These are phyloP conservation scores for Ehretia macrophylla DNA, from an alignment of 257 asterid genomes.

Conservation along the genomic window DNA sequence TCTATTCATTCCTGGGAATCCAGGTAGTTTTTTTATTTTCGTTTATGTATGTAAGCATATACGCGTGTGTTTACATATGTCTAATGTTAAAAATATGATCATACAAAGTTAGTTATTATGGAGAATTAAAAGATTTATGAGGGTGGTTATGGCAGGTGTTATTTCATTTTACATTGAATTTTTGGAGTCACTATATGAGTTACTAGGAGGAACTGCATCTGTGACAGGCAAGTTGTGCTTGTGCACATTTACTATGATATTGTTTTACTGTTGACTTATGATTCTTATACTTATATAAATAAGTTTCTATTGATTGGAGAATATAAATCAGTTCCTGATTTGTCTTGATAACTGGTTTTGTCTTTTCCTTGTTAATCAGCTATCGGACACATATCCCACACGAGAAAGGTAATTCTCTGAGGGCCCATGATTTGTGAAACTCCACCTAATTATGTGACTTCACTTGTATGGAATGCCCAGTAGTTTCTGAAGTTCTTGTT, in stretches of 20 bases:
- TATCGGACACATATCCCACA: constrained; percentile 66
- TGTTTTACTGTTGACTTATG: background rate
- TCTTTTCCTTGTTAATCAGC: constrained; percentile 43
- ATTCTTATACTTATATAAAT: background rate
- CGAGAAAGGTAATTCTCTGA: constrained; percentile 50
- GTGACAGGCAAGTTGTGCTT: constrained; percentile 56
- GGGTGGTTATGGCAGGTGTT: constrained; percentile 50
- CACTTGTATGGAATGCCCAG: too few relatives aligned
- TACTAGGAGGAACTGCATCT: constrained; percentile 68
- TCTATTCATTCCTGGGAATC: constrained; percentile 88
- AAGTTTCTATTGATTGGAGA: background rate
- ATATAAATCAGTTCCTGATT: background rate
- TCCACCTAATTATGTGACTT: background rate
- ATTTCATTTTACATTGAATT: constrained; percentile 69
- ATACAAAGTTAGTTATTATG: background rate
- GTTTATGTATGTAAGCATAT: background rate
- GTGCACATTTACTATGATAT: background rate
- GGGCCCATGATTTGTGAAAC: background rate
- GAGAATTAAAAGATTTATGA: constrained; percentile 5
- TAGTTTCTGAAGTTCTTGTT: too few relatives aligned
- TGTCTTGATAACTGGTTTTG: constrained; percentile 11
- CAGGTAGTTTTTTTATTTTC: constrained; percentile 40
- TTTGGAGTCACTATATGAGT: constrained; percentile 66
- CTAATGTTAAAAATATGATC: background rate
- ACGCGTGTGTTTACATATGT: too few relatives aligned